Evolutionary conservation across 495 filamentous ascomycete species (phyloP).

Genomic region (Achaetomiella virescens): DNA sequence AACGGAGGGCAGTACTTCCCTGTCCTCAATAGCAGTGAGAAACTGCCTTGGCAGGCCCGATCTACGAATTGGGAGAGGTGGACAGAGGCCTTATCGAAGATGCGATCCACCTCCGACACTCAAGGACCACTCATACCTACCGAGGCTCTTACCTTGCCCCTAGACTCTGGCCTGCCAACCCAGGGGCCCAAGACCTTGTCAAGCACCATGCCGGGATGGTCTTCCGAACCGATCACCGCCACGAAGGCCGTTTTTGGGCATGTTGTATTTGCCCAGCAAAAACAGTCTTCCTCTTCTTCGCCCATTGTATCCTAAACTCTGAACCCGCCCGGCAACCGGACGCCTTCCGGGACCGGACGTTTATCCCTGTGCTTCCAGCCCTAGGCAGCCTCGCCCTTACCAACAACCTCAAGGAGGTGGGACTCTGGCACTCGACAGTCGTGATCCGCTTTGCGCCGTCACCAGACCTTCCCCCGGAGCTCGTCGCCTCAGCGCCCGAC

Average conservation of each 20-base stretch:
- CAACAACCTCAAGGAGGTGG: conserved; percentile 18
- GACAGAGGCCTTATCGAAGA: conserved; percentile 9
- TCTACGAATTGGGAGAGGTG: conserved; percentile 37
- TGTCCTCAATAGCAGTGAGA: conserved; percentile 20
- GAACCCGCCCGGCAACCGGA: neutral
- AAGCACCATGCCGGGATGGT: conserved; percentile 23
- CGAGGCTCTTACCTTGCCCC: conserved; percentile 9
- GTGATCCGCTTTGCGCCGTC: conserved; percentile 28
- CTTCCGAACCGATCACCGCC: conserved; percentile 16
- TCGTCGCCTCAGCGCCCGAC: conserved; percentile 16
- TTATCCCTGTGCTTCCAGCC: conserved; percentile 23
- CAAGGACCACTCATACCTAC: conserved; percentile 8
- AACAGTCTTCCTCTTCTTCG: conserved; percentile 7
- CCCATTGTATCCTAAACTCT: conserved; percentile 18
- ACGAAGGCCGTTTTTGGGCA: conserved; percentile 40
- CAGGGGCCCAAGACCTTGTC: neutral
- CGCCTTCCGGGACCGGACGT: conserved; percentile 15
- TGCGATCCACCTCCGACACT: neutral
- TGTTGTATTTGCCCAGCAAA: conserved; percentile 28
- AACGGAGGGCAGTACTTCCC: conserved; percentile 23
- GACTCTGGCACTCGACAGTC: conserved; percentile 21
- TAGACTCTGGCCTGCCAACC: neutral
- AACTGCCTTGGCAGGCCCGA: conserved; percentile 41
- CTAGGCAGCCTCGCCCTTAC: conserved; percentile 15
- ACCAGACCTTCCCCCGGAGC: conserved; percentile 5